phyloP scores from a whole-genome alignment of 495 filamentous ascomycete species.

The Annulohypoxylon stygium region DNA sequence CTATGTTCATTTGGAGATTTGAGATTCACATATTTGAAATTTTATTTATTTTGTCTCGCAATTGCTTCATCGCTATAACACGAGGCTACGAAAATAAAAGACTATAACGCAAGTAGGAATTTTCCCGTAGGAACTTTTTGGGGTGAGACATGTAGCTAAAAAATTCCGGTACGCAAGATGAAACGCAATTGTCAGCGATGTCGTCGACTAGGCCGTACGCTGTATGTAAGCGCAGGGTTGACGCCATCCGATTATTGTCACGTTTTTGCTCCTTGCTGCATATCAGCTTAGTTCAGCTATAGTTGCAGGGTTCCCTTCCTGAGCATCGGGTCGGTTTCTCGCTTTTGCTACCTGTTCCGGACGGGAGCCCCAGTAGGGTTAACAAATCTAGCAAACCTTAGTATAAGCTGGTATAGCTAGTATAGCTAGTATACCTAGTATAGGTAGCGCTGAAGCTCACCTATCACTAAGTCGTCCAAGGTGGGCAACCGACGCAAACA shows the following conservation, averaged over 20 bases:
- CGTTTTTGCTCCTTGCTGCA: constrained; percentile 12
- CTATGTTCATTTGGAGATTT: background rate
- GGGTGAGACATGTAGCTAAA: background rate
- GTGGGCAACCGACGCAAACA: background rate
- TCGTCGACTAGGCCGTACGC: background rate
- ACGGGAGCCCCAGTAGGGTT: background rate
- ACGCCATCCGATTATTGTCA: constrained; percentile 24
- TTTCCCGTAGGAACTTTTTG: background rate
- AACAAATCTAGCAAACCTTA: no score
- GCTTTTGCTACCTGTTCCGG: background rate
- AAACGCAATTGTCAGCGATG: background rate
- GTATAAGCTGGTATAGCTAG: no score
- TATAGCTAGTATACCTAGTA: no score
- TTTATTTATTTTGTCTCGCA: background rate
- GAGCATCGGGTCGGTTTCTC: constrained; percentile 7
- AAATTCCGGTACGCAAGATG: background rate
- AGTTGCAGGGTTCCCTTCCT: constrained; percentile 23
- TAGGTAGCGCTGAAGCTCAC: no score
- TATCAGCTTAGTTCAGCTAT: background rate
- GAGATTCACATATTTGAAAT: background rate
- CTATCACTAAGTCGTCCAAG: background rate
- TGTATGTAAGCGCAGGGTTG: constrained; percentile 2
- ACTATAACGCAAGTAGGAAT: background rate
- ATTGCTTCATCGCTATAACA: background rate
- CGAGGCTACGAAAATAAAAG: background rate